These are phyloP conservation scores for Aspergillus pseudoterreus DNA, from an alignment of 2,329 filamentous ascomycete species.

Conservation along the genomic window DNA sequence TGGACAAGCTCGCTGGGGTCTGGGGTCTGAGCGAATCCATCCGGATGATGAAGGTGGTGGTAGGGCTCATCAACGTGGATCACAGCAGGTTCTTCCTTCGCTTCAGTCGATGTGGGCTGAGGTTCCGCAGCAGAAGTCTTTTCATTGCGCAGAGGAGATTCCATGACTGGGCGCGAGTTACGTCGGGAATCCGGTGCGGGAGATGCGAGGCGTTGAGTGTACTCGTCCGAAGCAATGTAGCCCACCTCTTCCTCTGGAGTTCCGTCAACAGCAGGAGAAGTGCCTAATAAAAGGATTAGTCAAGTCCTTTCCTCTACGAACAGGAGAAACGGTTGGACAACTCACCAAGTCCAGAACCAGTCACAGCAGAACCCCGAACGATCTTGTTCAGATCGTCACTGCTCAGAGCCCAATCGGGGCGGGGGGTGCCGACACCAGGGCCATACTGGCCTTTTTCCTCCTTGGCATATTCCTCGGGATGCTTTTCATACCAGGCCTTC, in stretches of 20 bases:
- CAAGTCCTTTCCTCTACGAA: not conserved
- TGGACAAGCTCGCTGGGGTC: slow-evolving; percentile 49
- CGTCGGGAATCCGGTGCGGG: slow-evolving; percentile 47
- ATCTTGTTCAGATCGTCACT: slow-evolving; percentile 88
- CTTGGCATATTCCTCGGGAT: slow-evolving; percentile 71
- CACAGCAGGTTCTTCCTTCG: slow-evolving; percentile 35
- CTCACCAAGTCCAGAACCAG: slow-evolving; percentile 52
- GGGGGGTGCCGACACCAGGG: slow-evolving; percentile 54
- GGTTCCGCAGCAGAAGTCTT: slow-evolving; percentile 51
- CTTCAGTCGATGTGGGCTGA: slow-evolving; percentile 6
- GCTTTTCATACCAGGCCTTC: slow-evolving; percentile 87
- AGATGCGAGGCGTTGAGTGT: slow-evolving; percentile 70
- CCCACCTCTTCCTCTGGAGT: slow-evolving; percentile 90
- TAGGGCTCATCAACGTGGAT: slow-evolving; percentile 74
- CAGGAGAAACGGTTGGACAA: slow-evolving; percentile 3
- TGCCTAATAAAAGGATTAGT: slow-evolving; percentile 50
- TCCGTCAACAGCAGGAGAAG: slow-evolving; percentile 59
- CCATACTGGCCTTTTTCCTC: slow-evolving; percentile 69
- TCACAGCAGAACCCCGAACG: slow-evolving; percentile 64
- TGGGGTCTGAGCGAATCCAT: slow-evolving; percentile 49
- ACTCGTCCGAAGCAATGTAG: slow-evolving; percentile 82
- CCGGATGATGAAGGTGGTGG: slow-evolving; percentile 39
- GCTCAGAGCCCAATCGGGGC: slow-evolving; percentile 78
- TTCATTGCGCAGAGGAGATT: slow-evolving; percentile 52
- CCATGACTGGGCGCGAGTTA: slow-evolving; percentile 44